These are phyloP conservation scores for Gigaspora rosea DNA, from an alignment of 192 early-diverging fungal species.

Conservation along the genomic window DNA sequence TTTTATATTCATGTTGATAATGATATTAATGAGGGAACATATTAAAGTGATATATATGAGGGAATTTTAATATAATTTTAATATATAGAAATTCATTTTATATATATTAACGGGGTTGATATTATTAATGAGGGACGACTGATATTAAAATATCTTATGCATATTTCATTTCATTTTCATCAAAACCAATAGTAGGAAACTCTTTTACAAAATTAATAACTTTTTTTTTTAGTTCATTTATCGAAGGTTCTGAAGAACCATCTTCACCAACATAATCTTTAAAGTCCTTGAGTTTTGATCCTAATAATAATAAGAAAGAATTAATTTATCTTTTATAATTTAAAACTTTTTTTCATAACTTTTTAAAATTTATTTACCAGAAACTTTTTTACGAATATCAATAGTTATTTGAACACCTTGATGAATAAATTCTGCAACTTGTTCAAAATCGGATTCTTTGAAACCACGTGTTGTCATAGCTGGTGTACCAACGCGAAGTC, in stretches of 20 bases:
- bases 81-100: no score
- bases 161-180: conserved; percentile 67
- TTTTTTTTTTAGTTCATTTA: conserved; percentile 73
- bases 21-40: no score
- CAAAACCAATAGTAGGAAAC: conserved; percentile 91
- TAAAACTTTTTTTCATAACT: neutral
- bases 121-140: no score
- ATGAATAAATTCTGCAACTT: conserved; percentile 85
- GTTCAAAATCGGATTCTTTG: conserved; percentile 82
- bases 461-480: conserved; percentile 98
- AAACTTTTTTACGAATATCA: conserved; percentile 65
- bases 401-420: conserved; percentile 80
- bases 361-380: conserved; percentile 42
- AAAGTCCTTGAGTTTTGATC: conserved; percentile 85
- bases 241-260: conserved; percentile 56
- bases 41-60: no score
- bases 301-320: conserved; percentile 29
- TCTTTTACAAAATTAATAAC: conserved; percentile 79
- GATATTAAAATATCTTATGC: neutral
- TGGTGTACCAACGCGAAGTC: conserved; percentile 92
- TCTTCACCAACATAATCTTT: conserved; percentile 79
- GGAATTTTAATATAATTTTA: no score
- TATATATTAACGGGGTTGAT: no score
- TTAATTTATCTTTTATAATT: neutral
- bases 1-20: no score